Conservation (phyloP, 306 rosid genomes). For the Acmispon strigosus region DNA sequence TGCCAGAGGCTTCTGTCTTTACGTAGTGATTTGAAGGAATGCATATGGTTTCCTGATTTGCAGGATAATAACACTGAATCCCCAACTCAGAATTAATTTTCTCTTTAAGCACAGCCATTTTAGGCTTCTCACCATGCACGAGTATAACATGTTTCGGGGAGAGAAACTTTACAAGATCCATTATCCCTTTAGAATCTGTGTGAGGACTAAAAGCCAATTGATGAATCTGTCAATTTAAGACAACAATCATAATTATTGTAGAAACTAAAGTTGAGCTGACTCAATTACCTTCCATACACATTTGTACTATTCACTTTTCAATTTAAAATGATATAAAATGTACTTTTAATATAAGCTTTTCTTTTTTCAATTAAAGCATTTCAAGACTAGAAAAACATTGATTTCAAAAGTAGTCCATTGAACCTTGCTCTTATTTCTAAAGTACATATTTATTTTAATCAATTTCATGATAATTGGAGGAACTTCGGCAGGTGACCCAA, state of each 20-base stretch:
- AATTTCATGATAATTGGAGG: not conserved
- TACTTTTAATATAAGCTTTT: not conserved
- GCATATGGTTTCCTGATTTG: slow-evolving; percentile 60
- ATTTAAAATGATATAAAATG: not conserved
- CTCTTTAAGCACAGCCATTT: slow-evolving; percentile 67
- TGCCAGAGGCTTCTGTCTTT: slow-evolving; percentile 48
- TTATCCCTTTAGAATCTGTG: slow-evolving; percentile 90
- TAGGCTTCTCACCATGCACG: slow-evolving; percentile 91
- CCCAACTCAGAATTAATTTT: slow-evolving; percentile 77
- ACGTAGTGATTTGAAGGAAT: slow-evolving; percentile 49
- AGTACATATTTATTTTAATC: not conserved
- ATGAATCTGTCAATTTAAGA: slow-evolving; percentile 62
- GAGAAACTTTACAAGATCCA: slow-evolving; percentile 90
- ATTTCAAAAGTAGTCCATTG: not conserved
- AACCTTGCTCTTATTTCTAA: not conserved
- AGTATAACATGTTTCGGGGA: slow-evolving; percentile 84
- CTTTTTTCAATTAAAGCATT: not conserved
- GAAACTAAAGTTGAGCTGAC: slow-evolving; percentile 4
- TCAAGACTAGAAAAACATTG: not conserved
- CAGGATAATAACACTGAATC: slow-evolving; percentile 70
- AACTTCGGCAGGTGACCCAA: not conserved
- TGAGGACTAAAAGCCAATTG: slow-evolving; percentile 93
- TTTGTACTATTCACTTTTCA: not conserved
- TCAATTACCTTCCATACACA: not conserved
- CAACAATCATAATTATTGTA: not conserved